phyloP scores from a whole-genome alignment of 2,329 filamentous ascomycete species.

The Apiospora saccharicola region DNA sequence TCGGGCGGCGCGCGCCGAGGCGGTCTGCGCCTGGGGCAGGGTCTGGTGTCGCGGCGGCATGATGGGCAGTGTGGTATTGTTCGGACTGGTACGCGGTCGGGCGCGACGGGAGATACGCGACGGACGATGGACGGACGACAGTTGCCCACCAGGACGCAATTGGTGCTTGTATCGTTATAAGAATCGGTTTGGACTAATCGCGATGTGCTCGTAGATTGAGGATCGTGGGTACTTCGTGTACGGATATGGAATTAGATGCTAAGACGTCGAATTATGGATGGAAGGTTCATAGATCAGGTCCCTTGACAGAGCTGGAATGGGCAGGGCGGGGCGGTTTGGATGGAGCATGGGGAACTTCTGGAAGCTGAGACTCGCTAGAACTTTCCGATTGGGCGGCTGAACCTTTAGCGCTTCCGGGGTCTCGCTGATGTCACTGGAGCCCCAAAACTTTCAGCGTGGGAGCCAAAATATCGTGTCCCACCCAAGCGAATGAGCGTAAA shows the following conservation, averaged over 20 bases:
- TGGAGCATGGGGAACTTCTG: slow-evolving; percentile 1
- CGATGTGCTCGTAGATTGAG: background rate
- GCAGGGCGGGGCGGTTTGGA: slow-evolving; percentile 3
- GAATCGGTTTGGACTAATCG: background rate
- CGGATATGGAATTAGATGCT: background rate
- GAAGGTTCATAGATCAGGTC: background rate
- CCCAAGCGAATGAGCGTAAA: background rate
- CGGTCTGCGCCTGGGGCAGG: slow-evolving; percentile 64
- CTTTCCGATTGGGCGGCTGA: slow-evolving; percentile 2
- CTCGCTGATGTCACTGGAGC: background rate
- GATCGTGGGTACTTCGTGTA: background rate
- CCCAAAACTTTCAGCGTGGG: background rate
- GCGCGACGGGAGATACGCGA: background rate
- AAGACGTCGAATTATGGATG: background rate
- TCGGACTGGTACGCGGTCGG: background rate
- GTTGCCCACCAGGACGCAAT: background rate
- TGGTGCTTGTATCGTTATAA: background rate
- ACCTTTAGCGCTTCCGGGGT: background rate
- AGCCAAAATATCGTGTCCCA: background rate
- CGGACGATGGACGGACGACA: background rate
- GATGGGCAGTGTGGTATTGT: background rate
- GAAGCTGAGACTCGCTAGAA: slow-evolving; percentile 10
- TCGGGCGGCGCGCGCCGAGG: slow-evolving; percentile 75
- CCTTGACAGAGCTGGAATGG: background rate
- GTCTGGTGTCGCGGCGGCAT: slow-evolving; percentile 60